Conservation (phyloP, 1,139 yeast genomes). For the Tardiomyces depauwii region DNA sequence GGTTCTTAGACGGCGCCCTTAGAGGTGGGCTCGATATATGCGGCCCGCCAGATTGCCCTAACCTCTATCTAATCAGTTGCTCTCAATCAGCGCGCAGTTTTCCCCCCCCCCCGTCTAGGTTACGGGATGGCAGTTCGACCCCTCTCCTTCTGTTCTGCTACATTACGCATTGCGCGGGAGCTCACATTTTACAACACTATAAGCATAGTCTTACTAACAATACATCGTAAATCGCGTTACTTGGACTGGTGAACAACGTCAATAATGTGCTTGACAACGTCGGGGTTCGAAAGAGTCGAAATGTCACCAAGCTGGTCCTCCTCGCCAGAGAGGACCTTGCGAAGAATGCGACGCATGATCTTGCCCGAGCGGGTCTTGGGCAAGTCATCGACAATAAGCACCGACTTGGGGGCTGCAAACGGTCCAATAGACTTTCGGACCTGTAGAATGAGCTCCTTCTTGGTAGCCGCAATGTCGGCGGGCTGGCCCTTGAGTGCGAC, state of each 20-base stretch:
- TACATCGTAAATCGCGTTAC: background rate
- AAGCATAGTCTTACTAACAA: no score
- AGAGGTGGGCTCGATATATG: no score
- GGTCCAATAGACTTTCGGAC: conserved; percentile 87
- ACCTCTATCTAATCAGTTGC: no score
- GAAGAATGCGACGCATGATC: conserved; percentile 87
- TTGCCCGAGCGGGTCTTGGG: conserved; percentile 94
- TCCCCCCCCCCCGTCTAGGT: no score
- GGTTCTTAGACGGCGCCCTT: no score
- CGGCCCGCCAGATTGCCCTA: no score
- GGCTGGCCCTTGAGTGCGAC: conserved; percentile 56
- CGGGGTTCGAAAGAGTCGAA: conserved; percentile 75
- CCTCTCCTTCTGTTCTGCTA: no score
- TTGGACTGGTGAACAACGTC: conserved; percentile 13
- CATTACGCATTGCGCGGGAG: no score
- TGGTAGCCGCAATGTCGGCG: conserved; percentile 39
- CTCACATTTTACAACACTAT: no score
- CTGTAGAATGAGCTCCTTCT: conserved; percentile 60
- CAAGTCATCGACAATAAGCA: conserved; percentile 67
- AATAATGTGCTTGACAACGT: conserved; percentile 62
- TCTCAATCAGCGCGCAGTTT: no score
- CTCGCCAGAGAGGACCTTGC: conserved; percentile 74
- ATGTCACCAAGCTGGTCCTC: conserved; percentile 83
- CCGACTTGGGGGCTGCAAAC: conserved; percentile 84
- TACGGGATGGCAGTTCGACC: no score